A percentile compares a stretch with the other conserved stretches of the same genome.
Evolutionary conservation across 2,329 filamentous ascomycete species (phyloP).

Genomic region (Helotiales sp.): DNA sequence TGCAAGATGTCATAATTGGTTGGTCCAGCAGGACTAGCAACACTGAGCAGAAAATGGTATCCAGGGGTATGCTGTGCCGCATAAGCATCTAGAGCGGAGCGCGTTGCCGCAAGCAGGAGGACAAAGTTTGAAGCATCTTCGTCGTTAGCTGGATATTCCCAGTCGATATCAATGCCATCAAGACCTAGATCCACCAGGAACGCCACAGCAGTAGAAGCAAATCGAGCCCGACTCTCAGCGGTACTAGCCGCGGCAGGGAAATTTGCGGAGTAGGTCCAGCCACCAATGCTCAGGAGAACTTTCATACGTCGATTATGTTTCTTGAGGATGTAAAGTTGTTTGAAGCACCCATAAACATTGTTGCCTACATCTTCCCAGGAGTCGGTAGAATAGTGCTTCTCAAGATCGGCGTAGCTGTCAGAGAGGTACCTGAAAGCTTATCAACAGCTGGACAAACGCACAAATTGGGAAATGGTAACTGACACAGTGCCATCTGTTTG

Average conservation of each 20-base stretch:
- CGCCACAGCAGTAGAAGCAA: constrained; percentile 28
- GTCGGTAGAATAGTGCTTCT: not conserved
- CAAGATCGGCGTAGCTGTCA: not conserved
- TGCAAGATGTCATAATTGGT: constrained; percentile 53
- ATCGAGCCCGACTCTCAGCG: constrained; percentile 46
- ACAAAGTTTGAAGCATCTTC: constrained; percentile 36
- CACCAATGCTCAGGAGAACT: constrained; percentile 79
- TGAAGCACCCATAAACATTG: constrained; percentile 63
- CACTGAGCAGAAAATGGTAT: constrained; percentile 59
- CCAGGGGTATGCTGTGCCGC: constrained; percentile 49
- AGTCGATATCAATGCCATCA: constrained; percentile 37
- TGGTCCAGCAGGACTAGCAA: constrained; percentile 57
- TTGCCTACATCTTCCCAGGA: not conserved
- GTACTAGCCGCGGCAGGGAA: constrained; percentile 72
- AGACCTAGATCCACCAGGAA: constrained; percentile 31
- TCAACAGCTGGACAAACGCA: not conserved
- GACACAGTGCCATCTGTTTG: not conserved
- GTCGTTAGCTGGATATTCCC: constrained; percentile 30
- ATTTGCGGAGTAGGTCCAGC: constrained; percentile 82
- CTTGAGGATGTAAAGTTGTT: constrained; percentile 80
- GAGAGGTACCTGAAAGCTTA: not conserved
- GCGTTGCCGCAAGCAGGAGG: constrained; percentile 33
- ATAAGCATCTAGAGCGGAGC: constrained; percentile 55
- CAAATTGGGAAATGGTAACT: not conserved
- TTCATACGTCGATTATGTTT: constrained; percentile 79